Base-by-base conservation (phyloP, 768 basidiomycete species). In the Amanita fuliginea region DNA sequence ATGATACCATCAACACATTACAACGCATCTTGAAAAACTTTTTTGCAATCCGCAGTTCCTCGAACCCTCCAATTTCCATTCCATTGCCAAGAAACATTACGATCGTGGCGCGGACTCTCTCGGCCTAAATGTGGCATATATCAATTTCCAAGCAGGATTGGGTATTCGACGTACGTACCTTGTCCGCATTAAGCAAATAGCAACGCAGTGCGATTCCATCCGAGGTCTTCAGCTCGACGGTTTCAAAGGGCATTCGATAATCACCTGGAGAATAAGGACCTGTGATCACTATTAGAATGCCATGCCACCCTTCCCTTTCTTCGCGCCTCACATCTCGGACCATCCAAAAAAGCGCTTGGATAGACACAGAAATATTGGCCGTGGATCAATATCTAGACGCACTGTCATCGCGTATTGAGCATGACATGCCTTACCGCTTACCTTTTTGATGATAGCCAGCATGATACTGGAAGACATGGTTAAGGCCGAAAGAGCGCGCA, bases 1-100 rank as follows among this genome's bases (percentile, higher is more conserved):
- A 59, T 1, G 56, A 57, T n/a, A 59, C 51, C 46, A 57, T 51
- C 41, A 59, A 30, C 13, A 57, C 56, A 32, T 59, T 57, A 19
- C 47, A 48, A 3, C 28, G 47, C 37, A 48, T 11, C 19, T 40
- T 48, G 47, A 26, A 40, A 32, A 34, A 48, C 37, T 28, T 48
- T 26, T 30, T 48, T 13, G 32, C 47, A 40, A 48, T 48, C 14
- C 21, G 13, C 14, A 48, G 22, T 13, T 48, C 47, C 4, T 16
- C 37, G 28, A 47, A 51, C 16, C 51, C 57, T 3, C 51, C 51
- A 24, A 54, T 54, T 26, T 55, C 53, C 51, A 55, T 54, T 0
- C 53, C 58, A 53, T 59, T 59, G 3, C 58, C 58, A 33, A 54
- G 56, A 28, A 59, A 59, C 41, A 57, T 50, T 7, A 59, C 54